phyloP scores from a whole-genome alignment of 345 rosid species.

The Camelina hispida region DNA sequence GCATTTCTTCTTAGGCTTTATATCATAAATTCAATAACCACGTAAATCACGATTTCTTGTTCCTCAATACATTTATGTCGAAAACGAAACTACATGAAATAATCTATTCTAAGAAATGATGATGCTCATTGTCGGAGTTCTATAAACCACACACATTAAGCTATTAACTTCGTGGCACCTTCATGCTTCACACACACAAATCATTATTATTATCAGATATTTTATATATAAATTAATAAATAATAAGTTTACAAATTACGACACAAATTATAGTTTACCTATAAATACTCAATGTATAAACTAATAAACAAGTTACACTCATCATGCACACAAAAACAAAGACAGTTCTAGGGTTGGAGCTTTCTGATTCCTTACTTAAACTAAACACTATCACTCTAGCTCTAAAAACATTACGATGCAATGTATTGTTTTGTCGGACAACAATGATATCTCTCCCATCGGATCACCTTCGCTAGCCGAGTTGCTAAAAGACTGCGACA shows the following conservation, averaged over 20 bases:
- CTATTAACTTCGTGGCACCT: slow-evolving; percentile 4
- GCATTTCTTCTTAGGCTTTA: not conserved
- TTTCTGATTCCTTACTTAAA: too few species aligned
- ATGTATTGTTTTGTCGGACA: slow-evolving; percentile 6
- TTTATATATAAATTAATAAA: too few species aligned
- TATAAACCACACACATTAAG: slow-evolving; percentile 2
- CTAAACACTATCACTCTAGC: too few species aligned
- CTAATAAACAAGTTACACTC: not conserved
- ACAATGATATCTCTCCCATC: slow-evolving; percentile 10
- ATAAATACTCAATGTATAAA: slow-evolving; percentile 1
- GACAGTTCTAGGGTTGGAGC: not conserved
- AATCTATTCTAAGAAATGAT: not conserved
- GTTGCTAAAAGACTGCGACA: slow-evolving; percentile 37
- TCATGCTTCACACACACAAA: not conserved
- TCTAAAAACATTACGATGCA: slow-evolving; percentile 5
- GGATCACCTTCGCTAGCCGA: slow-evolving; percentile 35
- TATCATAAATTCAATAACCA: not conserved
- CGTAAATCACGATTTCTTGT: not conserved
- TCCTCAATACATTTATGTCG: slow-evolving; percentile 8
- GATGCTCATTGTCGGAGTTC: slow-evolving; percentile 6
- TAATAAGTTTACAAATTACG: too few species aligned
- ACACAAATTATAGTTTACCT: not conserved
- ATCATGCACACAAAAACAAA: not conserved
- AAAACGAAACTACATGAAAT: not conserved
- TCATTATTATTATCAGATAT: not conserved